These are phyloP conservation scores for Nicotiana obtusifolia DNA, from an alignment of 257 asterid species.

Conservation along the genomic window DNA sequence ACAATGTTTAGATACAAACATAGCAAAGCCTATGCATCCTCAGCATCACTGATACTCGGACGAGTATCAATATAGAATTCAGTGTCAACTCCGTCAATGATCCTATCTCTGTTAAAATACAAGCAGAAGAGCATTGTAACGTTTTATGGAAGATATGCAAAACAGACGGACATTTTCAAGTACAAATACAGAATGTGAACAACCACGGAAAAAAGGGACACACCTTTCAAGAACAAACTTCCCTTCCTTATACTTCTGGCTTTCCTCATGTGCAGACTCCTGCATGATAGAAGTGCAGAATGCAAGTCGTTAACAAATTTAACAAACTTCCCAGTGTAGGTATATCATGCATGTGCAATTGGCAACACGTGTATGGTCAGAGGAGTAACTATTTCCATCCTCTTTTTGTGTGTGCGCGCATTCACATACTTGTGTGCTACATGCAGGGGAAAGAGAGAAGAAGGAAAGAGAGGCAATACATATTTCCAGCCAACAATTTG, in stretches of 20 bases:
- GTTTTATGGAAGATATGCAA: neutral
- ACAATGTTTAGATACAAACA: neutral
- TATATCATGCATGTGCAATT: neutral
- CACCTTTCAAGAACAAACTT: slow-evolving; percentile 77
- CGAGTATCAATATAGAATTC: slow-evolving; percentile 53
- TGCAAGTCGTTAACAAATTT: neutral
- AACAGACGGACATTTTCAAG: neutral
- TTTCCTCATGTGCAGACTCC: slow-evolving; percentile 61
- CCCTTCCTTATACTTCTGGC: slow-evolving; percentile 80
- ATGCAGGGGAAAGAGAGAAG: neutral
- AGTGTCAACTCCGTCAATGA: slow-evolving; percentile 51
- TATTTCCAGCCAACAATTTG: slow-evolving; percentile 89
- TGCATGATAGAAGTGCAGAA: slow-evolving; percentile 15
- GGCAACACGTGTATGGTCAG: neutral
- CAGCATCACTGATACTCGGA: slow-evolving; percentile 42
- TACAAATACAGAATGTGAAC: neutral
- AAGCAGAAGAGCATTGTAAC: neutral
- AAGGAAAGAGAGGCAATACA: slow-evolving; percentile 28
- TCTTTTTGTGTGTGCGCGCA: neutral
- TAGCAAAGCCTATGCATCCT: slow-evolving; percentile 28
- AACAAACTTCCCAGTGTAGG: neutral
- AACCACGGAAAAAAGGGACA: neutral
- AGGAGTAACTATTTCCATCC: neutral
- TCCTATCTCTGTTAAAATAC: slow-evolving; percentile 46
- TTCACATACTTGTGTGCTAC: neutral